Conservation (phyloP, 768 basidiomycete species). For the Boletus pseudo-olivaceus region DNA sequence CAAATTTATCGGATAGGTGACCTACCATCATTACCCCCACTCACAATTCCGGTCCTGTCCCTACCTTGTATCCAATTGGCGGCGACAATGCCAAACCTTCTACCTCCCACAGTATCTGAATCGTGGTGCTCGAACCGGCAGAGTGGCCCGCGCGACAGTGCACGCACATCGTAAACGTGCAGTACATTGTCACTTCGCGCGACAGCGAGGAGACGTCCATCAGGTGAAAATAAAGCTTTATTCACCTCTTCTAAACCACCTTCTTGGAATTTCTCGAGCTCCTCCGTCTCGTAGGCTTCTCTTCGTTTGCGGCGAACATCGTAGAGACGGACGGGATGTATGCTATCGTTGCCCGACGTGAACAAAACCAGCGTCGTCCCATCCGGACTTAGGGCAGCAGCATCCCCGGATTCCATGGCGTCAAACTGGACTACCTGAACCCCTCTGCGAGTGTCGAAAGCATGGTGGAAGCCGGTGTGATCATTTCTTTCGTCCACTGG, state of each 20-base stretch:
- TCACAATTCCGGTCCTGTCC: conserved; percentile 47
- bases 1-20: background rate
- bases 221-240: conserved; percentile 52
- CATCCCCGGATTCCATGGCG: conserved; percentile 52
- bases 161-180: conserved; percentile 64
- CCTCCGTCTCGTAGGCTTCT: conserved; percentile 27
- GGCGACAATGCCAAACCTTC: conserved; percentile 47
- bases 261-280: conserved; percentile 35
- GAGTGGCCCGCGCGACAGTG: conserved; percentile 43
- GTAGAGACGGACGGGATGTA: conserved; percentile 46
- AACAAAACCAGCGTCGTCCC: conserved; percentile 38
- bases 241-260: conserved; percentile 43
- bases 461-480: conserved; percentile 45
- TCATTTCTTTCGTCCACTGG: conserved; percentile 21
- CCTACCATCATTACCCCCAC: conserved; percentile 64
- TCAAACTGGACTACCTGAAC: conserved; percentile 36
- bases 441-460: conserved; percentile 40
- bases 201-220: conserved; percentile 57
- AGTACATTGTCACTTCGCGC: conserved; percentile 56
- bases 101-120: conserved; percentile 27
- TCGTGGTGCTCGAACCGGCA: conserved; percentile 48
- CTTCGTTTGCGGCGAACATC: conserved; percentile 41
- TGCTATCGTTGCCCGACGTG: conserved; percentile 22
- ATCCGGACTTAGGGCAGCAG: conserved; percentile 41
- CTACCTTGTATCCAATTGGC: conserved; percentile 50